Conservation (phyloP, 331 rosid species). For the Quercus lobata region DNA sequence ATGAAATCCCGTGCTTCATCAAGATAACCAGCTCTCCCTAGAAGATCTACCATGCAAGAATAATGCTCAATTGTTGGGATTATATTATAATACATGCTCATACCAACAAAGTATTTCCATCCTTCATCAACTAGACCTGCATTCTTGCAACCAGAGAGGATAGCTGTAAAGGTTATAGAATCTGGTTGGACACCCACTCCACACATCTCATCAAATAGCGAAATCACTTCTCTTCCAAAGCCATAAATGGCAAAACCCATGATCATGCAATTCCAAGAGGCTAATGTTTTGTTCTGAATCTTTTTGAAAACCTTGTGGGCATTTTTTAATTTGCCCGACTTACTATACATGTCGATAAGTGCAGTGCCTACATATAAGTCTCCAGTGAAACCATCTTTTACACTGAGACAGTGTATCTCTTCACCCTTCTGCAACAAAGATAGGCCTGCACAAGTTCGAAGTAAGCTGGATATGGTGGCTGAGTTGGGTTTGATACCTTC, state of each 20-base stretch:
- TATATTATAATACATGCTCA: constrained; percentile 47
- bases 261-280: constrained; percentile 83
- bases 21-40: constrained; percentile 67
- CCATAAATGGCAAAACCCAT: constrained; percentile 65
- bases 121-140: constrained; percentile 61
- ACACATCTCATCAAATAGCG: constrained; percentile 46
- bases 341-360: constrained; percentile 43
- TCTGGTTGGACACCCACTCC: constrained; percentile 43
- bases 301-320: constrained; percentile 46
- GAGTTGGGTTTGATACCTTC: constrained; percentile 56
- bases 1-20: constrained; percentile 73
- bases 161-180: constrained; percentile 60
- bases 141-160: constrained; percentile 73
- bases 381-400: constrained; percentile 33
- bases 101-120: constrained; percentile 64
- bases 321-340: constrained; percentile 53
- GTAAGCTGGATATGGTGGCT: constrained; percentile 51
- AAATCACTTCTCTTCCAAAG: constrained; percentile 47
- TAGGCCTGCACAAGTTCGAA: constrained; percentile 52
- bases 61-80: constrained; percentile 65
- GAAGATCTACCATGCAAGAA: constrained; percentile 79
- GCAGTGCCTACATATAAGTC: constrained; percentile 51
- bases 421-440: constrained; percentile 54
- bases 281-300: constrained; percentile 47
- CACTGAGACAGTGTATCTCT: constrained; percentile 51